A percentile compares a stretch with the other conserved stretches of the same genome.
Conservation (phyloP, 2,329 filamentous ascomycete genomes). For the Alternaria gaisen region DNA sequence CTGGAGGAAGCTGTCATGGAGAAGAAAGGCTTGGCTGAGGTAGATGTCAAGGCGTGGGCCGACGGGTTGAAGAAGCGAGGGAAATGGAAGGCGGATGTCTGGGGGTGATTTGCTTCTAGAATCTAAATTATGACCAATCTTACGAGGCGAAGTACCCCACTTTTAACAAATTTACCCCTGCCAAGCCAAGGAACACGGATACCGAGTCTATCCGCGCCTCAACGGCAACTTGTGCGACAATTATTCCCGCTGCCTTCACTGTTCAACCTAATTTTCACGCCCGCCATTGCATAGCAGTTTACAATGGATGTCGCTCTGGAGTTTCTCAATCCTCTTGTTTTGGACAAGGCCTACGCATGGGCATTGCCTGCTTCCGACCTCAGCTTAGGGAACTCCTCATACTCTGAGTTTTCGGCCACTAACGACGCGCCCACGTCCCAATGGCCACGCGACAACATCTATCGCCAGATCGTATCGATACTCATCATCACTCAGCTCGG, state of each 20-base stretch:
- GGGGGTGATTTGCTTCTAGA: conserved; percentile 49
- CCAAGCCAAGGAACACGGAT: conserved; percentile 14
- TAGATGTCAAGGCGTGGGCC: conserved; percentile 57
- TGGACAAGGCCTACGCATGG: conserved; percentile 19
- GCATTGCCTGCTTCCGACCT: conserved; percentile 5
- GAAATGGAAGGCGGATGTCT: conserved; percentile 66
- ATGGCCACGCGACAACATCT: conserved; percentile 19
- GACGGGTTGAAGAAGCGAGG: conserved; percentile 59
- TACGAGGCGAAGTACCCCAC: conserved; percentile 2
- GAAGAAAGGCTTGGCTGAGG: conserved; percentile 52
- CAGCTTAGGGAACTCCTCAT: conserved; percentile 7
- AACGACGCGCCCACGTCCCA: conserved; percentile 6
- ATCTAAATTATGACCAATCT: background rate
- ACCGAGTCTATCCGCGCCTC: conserved; percentile 5
- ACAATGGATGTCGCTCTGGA: conserved; percentile 17
- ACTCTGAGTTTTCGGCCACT: background rate
- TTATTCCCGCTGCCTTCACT: conserved; percentile 8
- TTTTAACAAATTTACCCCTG: conserved; percentile 11
- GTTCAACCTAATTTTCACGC: conserved; percentile 12
- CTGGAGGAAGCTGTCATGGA: conserved; percentile 51
- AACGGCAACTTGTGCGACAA: conserved; percentile 9
- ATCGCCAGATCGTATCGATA: conserved; percentile 14
- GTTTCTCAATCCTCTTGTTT: conserved; percentile 15
- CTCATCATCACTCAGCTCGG: conserved; percentile 14
- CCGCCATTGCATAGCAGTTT: conserved; percentile 10